phyloP scores from a whole-genome alignment of 2,329 filamentous ascomycete genomes.

The Penicillium sp. region DNA sequence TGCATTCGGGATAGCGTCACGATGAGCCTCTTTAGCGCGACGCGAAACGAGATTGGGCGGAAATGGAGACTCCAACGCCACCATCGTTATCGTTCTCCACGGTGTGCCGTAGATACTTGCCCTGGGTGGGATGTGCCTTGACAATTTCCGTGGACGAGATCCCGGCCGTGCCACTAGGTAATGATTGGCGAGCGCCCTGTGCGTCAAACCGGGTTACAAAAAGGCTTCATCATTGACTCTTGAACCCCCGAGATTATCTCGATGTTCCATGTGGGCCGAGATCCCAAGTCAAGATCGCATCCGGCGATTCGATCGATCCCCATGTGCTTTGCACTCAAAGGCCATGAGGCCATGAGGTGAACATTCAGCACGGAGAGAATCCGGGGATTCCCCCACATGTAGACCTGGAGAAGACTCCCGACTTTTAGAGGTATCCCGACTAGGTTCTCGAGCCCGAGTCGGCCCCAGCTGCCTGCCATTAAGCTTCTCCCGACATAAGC shows the following conservation, averaged over 20 bases:
- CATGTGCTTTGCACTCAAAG: neutral
- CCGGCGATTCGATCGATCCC: neutral
- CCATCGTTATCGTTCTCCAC: neutral
- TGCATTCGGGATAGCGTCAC: neutral
- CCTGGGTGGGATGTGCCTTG: neutral
- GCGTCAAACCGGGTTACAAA: neutral
- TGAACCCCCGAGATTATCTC: neutral
- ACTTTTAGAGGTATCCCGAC: neutral
- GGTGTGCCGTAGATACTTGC: neutral
- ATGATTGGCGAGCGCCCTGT: neutral
- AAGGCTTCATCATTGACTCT: neutral
- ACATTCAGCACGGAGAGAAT: neutral
- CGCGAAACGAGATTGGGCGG: neutral
- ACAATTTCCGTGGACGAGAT: neutral
- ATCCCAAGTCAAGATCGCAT: neutral
- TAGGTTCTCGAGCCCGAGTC: neutral
- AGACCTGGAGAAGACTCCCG: neutral
- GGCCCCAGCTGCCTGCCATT: conserved; percentile 1
- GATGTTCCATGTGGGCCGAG: neutral
- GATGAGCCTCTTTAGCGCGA: neutral
- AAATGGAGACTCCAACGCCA: neutral
- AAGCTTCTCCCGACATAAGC: neutral
- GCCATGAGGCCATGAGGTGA: neutral
- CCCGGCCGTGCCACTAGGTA: neutral
- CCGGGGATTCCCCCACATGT: neutral